Evolutionary conservation across 2,329 filamentous ascomycete genomes (phyloP).

Genomic region (Tolypocladium ovalisporum): DNA sequence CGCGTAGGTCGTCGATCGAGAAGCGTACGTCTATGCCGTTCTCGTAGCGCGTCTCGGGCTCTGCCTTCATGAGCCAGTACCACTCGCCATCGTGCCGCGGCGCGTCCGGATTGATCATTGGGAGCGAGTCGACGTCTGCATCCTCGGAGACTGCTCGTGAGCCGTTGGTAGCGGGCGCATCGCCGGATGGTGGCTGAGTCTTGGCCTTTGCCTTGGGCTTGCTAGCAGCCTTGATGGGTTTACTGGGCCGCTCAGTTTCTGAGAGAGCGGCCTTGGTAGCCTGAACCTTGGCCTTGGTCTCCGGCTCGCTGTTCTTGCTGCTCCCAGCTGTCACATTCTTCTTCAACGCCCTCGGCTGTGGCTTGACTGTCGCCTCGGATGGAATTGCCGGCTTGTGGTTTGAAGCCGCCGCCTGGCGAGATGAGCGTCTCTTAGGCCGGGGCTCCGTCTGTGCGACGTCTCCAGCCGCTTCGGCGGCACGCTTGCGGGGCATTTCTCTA

Average conservation of each 20-base stretch:
- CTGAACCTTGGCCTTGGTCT: not conserved
- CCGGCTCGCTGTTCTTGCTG: not conserved
- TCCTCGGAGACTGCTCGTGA: conserved; percentile 14
- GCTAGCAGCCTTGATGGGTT: not conserved
- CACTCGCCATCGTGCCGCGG: conserved; percentile 28
- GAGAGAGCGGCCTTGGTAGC: not conserved
- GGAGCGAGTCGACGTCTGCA: conserved; percentile 20
- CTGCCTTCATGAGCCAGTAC: conserved; percentile 79
- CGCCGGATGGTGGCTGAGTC: not conserved
- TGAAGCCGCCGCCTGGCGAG: conserved; percentile 11
- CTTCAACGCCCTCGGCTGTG: not conserved
- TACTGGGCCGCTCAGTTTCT: not conserved
- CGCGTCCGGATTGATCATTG: conserved; percentile 25
- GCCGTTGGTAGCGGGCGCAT: not conserved
- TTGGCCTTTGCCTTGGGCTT: not conserved
- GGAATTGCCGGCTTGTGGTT: not conserved
- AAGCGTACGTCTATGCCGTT: conserved; percentile 85
- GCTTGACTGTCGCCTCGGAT: not conserved
- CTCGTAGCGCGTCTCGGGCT: conserved; percentile 78
- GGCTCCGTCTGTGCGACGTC: conserved; percentile 8
- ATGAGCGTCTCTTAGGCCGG: conserved; percentile 14
- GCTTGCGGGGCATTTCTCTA: not conserved
- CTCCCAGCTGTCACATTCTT: not conserved
- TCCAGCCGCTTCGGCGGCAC: not conserved
- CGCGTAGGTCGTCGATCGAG: conserved; percentile 80